Evolutionary conservation across 2,329 filamentous ascomycete species (phyloP), one percentile per base, ranked within the genome.

Genomic region (Cadophora sp.): DNA sequence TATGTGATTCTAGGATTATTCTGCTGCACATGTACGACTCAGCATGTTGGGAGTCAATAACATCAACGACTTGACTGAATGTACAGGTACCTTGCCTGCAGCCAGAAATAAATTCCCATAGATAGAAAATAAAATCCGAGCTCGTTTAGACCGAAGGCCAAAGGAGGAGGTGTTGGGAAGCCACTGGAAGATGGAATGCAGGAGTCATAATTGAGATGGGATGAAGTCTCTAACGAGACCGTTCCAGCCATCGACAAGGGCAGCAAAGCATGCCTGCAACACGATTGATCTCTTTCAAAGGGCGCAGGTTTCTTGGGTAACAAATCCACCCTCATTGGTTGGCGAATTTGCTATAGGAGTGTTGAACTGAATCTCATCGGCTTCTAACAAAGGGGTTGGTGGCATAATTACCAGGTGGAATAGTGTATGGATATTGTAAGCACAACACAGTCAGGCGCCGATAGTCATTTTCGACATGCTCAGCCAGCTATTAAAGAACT

Each of bases 41-140:
- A 81, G 79, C 34, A 72, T 83, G 40, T 77, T 83, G 6, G 82
- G 82, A 19, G 80, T 83, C 4, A 79, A 81, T 56, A 83, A 83
- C 64, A 79, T 83, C 71, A 82, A 83, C 61, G 69, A 79, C 19
- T 76, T 84, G 27, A 81, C 79, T 26, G 81, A 83, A 59, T 83
- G 82, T 73, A 80, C 81, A 0, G 74, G 77, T 51, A 79, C 82
- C 2, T 70, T 84, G 16, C 81, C 79, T 37, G 34, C 24, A 29
- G 55, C 55, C 34, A 31, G 22, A 31, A 22, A 29, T 7, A 58
- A 29, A n/a, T 58, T 58, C 55, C 55, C 55, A n/a, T 46, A 46
- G 40, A 46, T 46, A 46, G n/a, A 19, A n/a, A 46, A 46, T 19
- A 19, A 2, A 46, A 46, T 46, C 40, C 40, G 40, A n/a, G 40